Evolutionary conservation across 345 rosid species (phyloP), one percentile per base, ranked within the genome.

Genomic region (Mallotus nudiflorus): DNA sequence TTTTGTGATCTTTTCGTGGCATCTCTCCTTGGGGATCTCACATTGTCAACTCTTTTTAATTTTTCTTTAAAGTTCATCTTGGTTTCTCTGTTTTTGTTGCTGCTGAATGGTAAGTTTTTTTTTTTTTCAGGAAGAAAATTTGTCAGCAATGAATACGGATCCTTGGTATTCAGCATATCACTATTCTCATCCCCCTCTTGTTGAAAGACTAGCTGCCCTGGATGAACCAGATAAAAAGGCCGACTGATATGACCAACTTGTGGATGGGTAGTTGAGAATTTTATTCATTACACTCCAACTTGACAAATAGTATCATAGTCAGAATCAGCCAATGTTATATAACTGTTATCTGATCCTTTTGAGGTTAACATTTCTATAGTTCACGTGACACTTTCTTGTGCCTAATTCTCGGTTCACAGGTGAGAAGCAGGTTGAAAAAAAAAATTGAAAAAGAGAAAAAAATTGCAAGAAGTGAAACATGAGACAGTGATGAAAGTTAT

Each of bases 151-250:
- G 98, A 92, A 96, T 69, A 91, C 98, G 0, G 98, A 92, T 85
- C 99, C 97, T 27, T 91, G 94, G 93, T 92, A 91, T 84, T 96
- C 98, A 1, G 92, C 98, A 5, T 92, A 92, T 80, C 99, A 96
- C 84, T 91, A 96, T 74, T 96, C 99, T 61, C 99, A 91, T 68
- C 98, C 98, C 70, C 96, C 97, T 7, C 90, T 92, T 22, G 99
- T 91, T 0, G 99, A 96, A 82, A 86, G 99, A 77, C 80, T 96
- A 82, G 84, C 89, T 22, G 98, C 94, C 25, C 74, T 96, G 11
- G 97, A 89, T 68, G 84, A 80, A 77, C 64, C 82, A 3, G 97
- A 83, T 62, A 91, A 90, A 66, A 96, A 96, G 87, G 79, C 72
- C 15, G 89, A 90, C 65, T 95, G 81, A 92, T 76, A 20, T 58